Percentiles rank a stretch among this genome's conserved stretches.
Conservation (phyloP, 768 basidiomycete genomes). For the Boletellus ananiceps region DNA sequence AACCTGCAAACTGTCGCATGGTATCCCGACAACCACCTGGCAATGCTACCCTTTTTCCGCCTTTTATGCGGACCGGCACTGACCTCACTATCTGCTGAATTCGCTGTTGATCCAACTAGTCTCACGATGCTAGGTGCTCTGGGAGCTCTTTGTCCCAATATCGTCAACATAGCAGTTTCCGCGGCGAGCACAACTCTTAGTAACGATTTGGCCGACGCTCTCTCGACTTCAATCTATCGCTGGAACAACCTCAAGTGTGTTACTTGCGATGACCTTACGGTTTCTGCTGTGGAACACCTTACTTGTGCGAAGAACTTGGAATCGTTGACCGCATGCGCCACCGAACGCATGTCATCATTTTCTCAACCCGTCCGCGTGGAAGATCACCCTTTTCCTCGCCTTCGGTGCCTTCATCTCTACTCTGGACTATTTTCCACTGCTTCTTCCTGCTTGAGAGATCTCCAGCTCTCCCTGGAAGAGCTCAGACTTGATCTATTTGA, state of each 20-base stretch:
- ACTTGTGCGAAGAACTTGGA: constrained; percentile 8
- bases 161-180: constrained; percentile 17
- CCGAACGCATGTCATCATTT: constrained; percentile 9
- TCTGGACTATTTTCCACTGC: constrained; percentile 10
- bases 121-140: constrained; percentile 11
- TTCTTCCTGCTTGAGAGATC: constrained; percentile 2
- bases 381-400: constrained; percentile 4
- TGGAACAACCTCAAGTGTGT: constrained; percentile 18
- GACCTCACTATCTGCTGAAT: constrained; percentile 17
- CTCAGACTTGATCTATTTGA: constrained; percentile 23
- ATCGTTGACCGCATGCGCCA: constrained; percentile 15
- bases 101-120: constrained; percentile 14
- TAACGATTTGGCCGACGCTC: constrained; percentile 9
- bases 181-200: constrained; percentile 3
- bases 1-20: constrained; percentile 20
- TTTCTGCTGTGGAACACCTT: constrained; percentile 18
- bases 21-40: constrained; percentile 19
- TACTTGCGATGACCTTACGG: constrained; percentile 20
- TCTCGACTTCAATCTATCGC: constrained; percentile 17
- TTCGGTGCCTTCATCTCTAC: constrained; percentile 20
- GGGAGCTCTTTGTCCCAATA: constrained; percentile 17
- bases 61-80: constrained; percentile 23
- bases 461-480: constrained; percentile 13
- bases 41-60: constrained; percentile 19
- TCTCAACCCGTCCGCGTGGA: not conserved